A percentile compares a stretch with the other conserved stretches of the same genome.
Evolutionary conservation across 495 filamentous ascomycete genomes (phyloP).

Genomic region (Mycothermus thermophilus): DNA sequence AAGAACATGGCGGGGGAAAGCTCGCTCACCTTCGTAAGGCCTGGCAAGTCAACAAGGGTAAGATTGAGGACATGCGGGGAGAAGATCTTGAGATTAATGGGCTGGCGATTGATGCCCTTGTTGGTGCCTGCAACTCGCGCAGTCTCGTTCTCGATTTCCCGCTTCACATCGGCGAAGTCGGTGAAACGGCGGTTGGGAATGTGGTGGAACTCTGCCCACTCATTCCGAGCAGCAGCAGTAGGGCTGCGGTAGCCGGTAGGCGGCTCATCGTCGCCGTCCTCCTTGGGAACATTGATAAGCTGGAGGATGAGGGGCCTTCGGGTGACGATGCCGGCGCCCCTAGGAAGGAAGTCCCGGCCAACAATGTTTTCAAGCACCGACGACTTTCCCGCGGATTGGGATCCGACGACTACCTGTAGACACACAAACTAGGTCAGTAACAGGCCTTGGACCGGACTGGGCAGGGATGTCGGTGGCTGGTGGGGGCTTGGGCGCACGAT

Average conservation of each 20-base stretch:
- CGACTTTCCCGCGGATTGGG: slow-evolving; percentile 98
- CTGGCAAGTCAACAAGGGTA: slow-evolving; percentile 90
- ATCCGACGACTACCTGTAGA: slow-evolving; percentile 86
- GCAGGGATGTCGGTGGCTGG: neutral
- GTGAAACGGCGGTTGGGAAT: slow-evolving; percentile 79
- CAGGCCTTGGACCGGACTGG: too few species aligned
- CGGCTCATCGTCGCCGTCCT: slow-evolving; percentile 48
- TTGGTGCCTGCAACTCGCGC: slow-evolving; percentile 90
- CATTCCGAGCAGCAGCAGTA: slow-evolving; percentile 35
- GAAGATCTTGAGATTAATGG: slow-evolving; percentile 98
- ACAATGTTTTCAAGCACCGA: slow-evolving; percentile 99
- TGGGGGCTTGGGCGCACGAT: slow-evolving; percentile 54
- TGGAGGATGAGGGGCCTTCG: slow-evolving; percentile 88
- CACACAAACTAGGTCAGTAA: slow-evolving; percentile 5
- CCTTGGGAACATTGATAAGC: slow-evolving; percentile 91
- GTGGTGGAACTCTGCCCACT: slow-evolving; percentile 98
- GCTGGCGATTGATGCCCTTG: slow-evolving; percentile 94
- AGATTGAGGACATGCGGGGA: slow-evolving; percentile 94
- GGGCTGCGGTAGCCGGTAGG: slow-evolving; percentile 40
- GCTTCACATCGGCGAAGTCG: slow-evolving; percentile 83
- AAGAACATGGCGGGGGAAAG: neutral
- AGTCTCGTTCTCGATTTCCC: slow-evolving; percentile 96
- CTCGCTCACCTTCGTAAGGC: slow-evolving; percentile 71
- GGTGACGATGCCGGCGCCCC: slow-evolving; percentile 94
- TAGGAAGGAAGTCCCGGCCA: slow-evolving; percentile 89